Evolutionary conservation across 2,329 filamentous ascomycete species (phyloP).

Genomic region (Colletotrichum theobromicola): DNA sequence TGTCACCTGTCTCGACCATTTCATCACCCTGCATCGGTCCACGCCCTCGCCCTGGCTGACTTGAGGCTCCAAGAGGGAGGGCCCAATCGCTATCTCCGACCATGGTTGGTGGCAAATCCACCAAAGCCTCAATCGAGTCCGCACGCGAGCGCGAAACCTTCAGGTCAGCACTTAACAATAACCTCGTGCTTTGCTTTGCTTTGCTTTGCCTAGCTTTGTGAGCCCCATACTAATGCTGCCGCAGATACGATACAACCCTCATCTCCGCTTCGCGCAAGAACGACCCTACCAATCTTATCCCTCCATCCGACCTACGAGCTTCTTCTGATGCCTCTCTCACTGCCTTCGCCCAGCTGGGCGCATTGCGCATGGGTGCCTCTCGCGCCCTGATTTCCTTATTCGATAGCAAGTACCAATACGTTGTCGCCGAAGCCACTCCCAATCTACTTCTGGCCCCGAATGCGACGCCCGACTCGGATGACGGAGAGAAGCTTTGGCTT

Average conservation of each 20-base stretch:
- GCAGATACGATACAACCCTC: slow-evolving; percentile 16
- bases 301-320: slow-evolving; percentile 27
- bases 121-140: slow-evolving; percentile 19
- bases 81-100: not conserved
- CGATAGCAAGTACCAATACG: slow-evolving; percentile 49
- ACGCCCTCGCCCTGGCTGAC: not conserved
- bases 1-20: not conserved
- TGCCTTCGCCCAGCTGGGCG: slow-evolving; percentile 54
- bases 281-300: slow-evolving; percentile 21
- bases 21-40: not conserved
- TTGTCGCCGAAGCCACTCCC: slow-evolving; percentile 56
- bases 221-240: not conserved
- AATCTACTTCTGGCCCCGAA: slow-evolving; percentile 38
- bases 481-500: slow-evolving; percentile 23
- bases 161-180: slow-evolving; percentile 18
- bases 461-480: not conserved
- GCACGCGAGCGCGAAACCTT: slow-evolving; percentile 35
- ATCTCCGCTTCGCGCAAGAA: slow-evolving; percentile 21
- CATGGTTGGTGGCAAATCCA: not conserved
- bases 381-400: slow-evolving; percentile 58
- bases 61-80: not conserved
- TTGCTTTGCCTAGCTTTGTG: not conserved
- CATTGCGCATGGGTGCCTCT: slow-evolving; percentile 41
- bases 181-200: not conserved
- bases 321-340: slow-evolving; percentile 46